Evolutionary conservation across 108 stramenopile species (phyloP).

Genomic region (Hondaea fermentalgiana): DNA sequence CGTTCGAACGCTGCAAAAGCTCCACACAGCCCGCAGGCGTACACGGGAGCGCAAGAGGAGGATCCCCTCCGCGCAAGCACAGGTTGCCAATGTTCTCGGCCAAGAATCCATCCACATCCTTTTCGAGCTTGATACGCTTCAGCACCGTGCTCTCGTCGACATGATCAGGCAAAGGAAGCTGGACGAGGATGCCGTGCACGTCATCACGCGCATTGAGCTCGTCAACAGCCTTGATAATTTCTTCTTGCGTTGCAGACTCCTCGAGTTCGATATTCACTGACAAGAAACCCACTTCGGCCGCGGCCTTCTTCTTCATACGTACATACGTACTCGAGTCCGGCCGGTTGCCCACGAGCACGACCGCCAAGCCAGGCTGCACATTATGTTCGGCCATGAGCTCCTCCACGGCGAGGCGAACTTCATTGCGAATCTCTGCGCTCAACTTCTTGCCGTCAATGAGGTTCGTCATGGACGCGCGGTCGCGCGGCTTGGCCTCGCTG

Average conservation of each 20-base stretch:
- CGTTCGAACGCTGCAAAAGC: slow-evolving; percentile 71
- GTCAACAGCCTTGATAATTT: slow-evolving; percentile 57
- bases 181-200: slow-evolving; percentile 93
- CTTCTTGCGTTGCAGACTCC: slow-evolving; percentile 66
- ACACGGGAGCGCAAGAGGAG: neutral
- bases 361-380: neutral
- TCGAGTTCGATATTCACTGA: slow-evolving; percentile 71
- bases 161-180: slow-evolving; percentile 83
- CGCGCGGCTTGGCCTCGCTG: neutral
- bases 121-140: slow-evolving; percentile 55
- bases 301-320: slow-evolving; percentile 76
- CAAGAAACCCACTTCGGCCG: slow-evolving; percentile 48
- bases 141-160: slow-evolving; percentile 71
- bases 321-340: slow-evolving; percentile 91
- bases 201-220: slow-evolving; percentile 63
- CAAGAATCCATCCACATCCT: slow-evolving; percentile 95
- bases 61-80: slow-evolving; percentile 25
- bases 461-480: neutral
- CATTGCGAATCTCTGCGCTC: neutral
- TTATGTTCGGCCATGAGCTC: neutral
- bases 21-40: slow-evolving; percentile 79
- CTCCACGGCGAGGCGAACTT: neutral
- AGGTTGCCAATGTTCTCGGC: slow-evolving; percentile 76
- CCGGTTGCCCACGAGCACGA: slow-evolving; percentile 63
- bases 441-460: neutral